Conservation (phyloP, 345 rosid species). For the Salix udensis region DNA sequence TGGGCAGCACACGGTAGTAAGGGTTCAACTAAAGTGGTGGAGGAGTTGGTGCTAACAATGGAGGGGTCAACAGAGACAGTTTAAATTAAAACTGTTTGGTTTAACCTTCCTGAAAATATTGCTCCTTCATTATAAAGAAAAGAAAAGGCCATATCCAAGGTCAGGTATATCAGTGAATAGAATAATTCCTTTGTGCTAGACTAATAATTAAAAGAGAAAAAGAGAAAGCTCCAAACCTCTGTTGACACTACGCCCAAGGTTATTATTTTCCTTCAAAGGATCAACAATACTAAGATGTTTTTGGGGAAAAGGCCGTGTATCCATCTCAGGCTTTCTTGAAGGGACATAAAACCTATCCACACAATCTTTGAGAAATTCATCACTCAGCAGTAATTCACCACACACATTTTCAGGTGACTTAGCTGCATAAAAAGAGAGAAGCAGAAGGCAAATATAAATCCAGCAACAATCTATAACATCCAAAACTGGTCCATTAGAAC, state of each 20-base stretch:
- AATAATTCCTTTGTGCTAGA: not conserved
- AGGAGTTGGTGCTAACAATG: not conserved
- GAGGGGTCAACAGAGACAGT: not conserved
- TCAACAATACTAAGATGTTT: constrained; percentile 77
- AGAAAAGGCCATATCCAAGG: not conserved
- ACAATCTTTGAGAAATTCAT: constrained; percentile 53
- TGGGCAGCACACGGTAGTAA: not conserved
- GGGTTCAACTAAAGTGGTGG: not conserved
- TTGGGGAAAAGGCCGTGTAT: constrained; percentile 41
- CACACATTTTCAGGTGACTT: constrained; percentile 35
- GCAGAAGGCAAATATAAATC: not conserved
- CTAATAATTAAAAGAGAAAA: not conserved
- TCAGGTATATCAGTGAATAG: not conserved
- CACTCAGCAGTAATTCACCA: constrained; percentile 46
- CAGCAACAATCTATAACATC: not conserved
- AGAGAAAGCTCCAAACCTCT: constrained; percentile 47
- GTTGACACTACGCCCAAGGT: constrained; percentile 86
- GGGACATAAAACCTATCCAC: constrained; percentile 45
- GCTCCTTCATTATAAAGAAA: not conserved
- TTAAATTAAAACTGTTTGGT: not conserved
- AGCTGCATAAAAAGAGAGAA: constrained; percentile 24
- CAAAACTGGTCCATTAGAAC: not conserved
- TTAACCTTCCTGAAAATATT: not conserved
- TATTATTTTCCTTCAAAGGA: constrained; percentile 76
- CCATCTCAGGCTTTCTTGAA: constrained; percentile 31